A percentile compares a stretch with the other conserved stretches of the same genome.
phyloP scores from a whole-genome alignment of 2,329 filamentous ascomycete genomes.

The Claviceps quebecensis region DNA sequence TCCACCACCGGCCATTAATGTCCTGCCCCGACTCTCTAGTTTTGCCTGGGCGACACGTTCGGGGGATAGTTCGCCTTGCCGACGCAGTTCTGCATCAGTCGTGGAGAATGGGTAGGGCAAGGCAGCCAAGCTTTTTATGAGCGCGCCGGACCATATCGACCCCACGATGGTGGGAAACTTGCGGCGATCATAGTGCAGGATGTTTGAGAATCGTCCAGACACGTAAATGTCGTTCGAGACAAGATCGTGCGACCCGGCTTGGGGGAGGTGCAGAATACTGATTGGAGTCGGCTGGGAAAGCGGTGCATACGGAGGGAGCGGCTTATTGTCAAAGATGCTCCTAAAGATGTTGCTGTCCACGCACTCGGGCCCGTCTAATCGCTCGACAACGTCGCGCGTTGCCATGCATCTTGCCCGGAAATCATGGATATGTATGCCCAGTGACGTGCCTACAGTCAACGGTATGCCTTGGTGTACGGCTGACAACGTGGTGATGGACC shows the following conservation, averaged over 20 bases:
- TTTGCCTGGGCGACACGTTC: constrained; percentile 42
- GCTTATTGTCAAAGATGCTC: constrained; percentile 36
- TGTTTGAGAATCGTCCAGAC: constrained; percentile 75
- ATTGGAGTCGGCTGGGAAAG: constrained; percentile 71
- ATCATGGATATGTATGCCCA: constrained; percentile 74
- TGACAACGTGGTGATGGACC: constrained; percentile 72
- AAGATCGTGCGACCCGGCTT: constrained; percentile 33
- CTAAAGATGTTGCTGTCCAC: constrained; percentile 18
- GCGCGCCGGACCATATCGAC: constrained; percentile 72
- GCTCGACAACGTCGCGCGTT: constrained; percentile 21
- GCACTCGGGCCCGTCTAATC: constrained; percentile 16
- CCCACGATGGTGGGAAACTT: constrained; percentile 66
- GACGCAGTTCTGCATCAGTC: constrained; percentile 43
- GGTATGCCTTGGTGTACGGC: constrained; percentile 51
- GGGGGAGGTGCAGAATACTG: constrained; percentile 65
- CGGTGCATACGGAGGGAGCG: constrained; percentile 48
- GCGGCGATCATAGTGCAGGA: constrained; percentile 78
- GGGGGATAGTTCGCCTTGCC: constrained; percentile 38
- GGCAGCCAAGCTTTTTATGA: constrained; percentile 58
- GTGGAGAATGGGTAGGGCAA: constrained; percentile 55
- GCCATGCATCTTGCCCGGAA: constrained; percentile 34
- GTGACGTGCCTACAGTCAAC: constrained; percentile 70
- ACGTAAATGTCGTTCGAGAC: constrained; percentile 73
- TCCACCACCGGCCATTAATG: constrained; percentile 70
- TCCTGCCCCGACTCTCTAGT: constrained; percentile 38